A percentile compares a stretch with the other conserved stretches of the same genome.
Evolutionary conservation across 2,329 filamentous ascomycete genomes (phyloP).

Genomic region (Chrysoporthe puriensis): DNA sequence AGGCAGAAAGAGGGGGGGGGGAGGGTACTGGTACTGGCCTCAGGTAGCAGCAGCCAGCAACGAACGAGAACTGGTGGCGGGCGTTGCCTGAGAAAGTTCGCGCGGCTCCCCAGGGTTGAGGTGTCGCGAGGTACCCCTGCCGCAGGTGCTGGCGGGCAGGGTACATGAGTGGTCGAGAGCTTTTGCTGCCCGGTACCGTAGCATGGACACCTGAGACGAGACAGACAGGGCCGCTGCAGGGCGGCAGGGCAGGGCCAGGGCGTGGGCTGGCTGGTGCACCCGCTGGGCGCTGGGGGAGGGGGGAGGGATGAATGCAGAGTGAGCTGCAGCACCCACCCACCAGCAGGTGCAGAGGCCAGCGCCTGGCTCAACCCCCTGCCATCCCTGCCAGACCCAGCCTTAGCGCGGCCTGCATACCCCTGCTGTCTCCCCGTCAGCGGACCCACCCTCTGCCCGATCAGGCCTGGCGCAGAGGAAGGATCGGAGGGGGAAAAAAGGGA

Average conservation of each 20-base stretch:
- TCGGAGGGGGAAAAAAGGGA: background rate
- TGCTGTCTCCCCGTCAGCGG: background rate
- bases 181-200: too few species aligned
- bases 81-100: slow-evolving; percentile 9
- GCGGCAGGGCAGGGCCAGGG: background rate
- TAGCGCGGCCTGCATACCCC: background rate
- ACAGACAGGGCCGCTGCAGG: slow-evolving; percentile 4
- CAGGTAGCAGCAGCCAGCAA: background rate
- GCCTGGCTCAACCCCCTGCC: background rate
- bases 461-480: slow-evolving; percentile 1
- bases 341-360: background rate
- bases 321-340: slow-evolving; percentile 5
- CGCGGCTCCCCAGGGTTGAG: background rate
- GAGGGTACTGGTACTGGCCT: background rate
- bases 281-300: background rate
- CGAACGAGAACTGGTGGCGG: background rate
- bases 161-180: slow-evolving; percentile 2
- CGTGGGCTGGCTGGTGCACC: background rate
- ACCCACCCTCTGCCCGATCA: background rate
- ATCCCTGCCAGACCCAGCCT: background rate
- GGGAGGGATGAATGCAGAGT: slow-evolving; percentile 7
- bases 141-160: background rate
- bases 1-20: slow-evolving; percentile 8
- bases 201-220: slow-evolving; percentile 8
- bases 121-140: background rate